These are phyloP conservation scores for Sparassis latifolia DNA, from an alignment of 1,284 basidiomycete species.

Conservation along the genomic window DNA sequence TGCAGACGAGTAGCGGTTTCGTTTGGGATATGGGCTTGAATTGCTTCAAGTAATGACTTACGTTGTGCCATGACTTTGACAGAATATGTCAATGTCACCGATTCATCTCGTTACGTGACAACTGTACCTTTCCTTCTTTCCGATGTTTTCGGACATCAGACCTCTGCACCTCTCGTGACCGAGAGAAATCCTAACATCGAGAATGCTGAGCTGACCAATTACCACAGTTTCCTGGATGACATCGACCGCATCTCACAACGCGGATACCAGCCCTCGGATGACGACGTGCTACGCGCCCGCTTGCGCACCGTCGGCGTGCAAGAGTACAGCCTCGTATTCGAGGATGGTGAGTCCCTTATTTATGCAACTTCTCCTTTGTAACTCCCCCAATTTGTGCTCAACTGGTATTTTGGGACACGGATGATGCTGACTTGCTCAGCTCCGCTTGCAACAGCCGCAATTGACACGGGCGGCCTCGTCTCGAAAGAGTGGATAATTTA, in stretches of 20 bases:
- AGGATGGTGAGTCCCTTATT: slow-evolving; percentile 16
- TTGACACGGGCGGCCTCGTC: slow-evolving; percentile 7
- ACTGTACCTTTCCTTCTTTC: too few species aligned
- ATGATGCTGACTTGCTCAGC: neutral
- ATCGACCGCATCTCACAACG: slow-evolving; percentile 53
- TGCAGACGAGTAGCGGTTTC: too few species aligned
- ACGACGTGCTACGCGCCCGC: slow-evolving; percentile 67
- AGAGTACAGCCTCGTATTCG: slow-evolving; percentile 29
- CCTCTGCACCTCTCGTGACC: too few species aligned
- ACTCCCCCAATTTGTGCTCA: neutral
- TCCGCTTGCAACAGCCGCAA: neutral
- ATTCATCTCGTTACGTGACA: too few species aligned
- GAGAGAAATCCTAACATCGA: too few species aligned
- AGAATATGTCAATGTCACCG: too few species aligned
- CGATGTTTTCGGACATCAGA: too few species aligned
- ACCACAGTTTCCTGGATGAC: slow-evolving; percentile 47
- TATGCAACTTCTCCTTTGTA: neutral
- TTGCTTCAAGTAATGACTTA: too few species aligned
- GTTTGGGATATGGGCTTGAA: too few species aligned
- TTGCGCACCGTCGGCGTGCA: slow-evolving; percentile 38
- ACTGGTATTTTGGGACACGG: neutral
- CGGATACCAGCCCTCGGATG: slow-evolving; percentile 60
- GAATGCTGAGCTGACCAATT: too few species aligned
- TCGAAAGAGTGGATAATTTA: slow-evolving; percentile 31
- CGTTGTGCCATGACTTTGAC: too few species aligned